These are phyloP conservation scores for Colletotrichum phormii DNA, from an alignment of 2,329 filamentous ascomycete species.

Conservation along the genomic window DNA sequence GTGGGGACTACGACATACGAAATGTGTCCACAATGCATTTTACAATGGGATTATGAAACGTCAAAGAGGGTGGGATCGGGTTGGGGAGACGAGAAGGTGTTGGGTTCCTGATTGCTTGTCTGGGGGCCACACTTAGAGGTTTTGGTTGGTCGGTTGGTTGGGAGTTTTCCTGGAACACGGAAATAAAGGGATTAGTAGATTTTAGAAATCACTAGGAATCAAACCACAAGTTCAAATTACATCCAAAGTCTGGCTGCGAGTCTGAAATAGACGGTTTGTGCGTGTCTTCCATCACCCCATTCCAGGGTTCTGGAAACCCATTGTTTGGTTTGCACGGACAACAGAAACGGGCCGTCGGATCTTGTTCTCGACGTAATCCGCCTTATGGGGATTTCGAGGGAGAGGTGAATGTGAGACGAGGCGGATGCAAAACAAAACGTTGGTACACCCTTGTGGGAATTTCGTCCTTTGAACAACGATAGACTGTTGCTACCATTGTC, in stretches of 20 bases:
- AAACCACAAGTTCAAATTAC: not conserved
- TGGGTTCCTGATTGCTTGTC: not conserved
- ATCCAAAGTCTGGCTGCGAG: too few relatives aligned
- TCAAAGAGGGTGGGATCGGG: not conserved
- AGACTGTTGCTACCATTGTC: not conserved
- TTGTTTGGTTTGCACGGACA: not conserved
- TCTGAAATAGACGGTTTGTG: not conserved
- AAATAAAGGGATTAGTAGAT: not conserved
- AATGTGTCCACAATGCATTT: constrained; percentile 1
- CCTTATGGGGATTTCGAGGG: not conserved
- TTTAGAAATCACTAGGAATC: not conserved
- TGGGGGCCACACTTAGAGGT: not conserved
- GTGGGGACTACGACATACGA: constrained; percentile 4
- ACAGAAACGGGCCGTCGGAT: not conserved
- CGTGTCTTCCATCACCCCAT: not conserved
- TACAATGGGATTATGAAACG: not conserved
- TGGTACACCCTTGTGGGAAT: not conserved
- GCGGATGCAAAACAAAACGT: not conserved
- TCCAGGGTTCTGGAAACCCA: not conserved
- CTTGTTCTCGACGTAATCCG: not conserved
- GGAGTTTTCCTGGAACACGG: not conserved
- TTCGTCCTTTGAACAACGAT: not conserved
- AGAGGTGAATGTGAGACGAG: not conserved
- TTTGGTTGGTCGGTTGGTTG: not conserved
- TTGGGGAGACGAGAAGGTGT: not conserved